Evolutionary conservation across 2,329 filamentous ascomycete genomes (phyloP), one percentile per base, ranked within the genome.

Genomic region (Aspergillus sp.): DNA sequence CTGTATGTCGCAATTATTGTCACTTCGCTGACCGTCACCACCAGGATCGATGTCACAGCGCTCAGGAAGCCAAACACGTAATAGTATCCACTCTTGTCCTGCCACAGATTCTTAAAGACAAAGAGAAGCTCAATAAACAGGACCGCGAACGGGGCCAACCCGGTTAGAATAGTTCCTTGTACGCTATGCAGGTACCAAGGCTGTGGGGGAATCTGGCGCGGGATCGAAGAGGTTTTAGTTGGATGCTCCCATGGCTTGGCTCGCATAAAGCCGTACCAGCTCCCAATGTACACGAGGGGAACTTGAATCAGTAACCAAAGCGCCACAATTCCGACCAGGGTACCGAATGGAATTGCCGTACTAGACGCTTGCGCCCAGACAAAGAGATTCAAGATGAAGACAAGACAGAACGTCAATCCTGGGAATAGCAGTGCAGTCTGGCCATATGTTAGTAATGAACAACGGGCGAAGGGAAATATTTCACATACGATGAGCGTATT

Each of bases 21-120:
- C 55, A 93, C 91, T 79, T 95, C 91, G 68, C 91, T 87, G 31
- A 96, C 87, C 0, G 91, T 92, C 47, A 95, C 77, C 31, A 92
- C 82, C 8, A 95, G 79, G 60, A 95, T 90, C 11, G 86, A 80
- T 25, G 84, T 88, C 9, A 95, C 89, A 17, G 92, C 87, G 7
- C 89, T 88, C 65, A 95, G 78, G 80, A 94, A 96, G 11, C 92
- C 92, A 73, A 95, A 96, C 23, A 96, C 89, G 76, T 96, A 96
- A 78, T 96, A 96, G 77, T 93, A 96, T 7, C 91, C 91, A 71
- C 88, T 92, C 81, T 96, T 96, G 77, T 96, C 92, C 75, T 93
- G 90, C 91, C 92, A 95, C 38, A 96, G 77, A 53, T 90, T 93
- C 78, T 92, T 91, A 78, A 96, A 95, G 54, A 95, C 89, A 74